Base-by-base conservation (phyloP, 768 basidiomycete species). In the Lentinula raphanica region DNA sequence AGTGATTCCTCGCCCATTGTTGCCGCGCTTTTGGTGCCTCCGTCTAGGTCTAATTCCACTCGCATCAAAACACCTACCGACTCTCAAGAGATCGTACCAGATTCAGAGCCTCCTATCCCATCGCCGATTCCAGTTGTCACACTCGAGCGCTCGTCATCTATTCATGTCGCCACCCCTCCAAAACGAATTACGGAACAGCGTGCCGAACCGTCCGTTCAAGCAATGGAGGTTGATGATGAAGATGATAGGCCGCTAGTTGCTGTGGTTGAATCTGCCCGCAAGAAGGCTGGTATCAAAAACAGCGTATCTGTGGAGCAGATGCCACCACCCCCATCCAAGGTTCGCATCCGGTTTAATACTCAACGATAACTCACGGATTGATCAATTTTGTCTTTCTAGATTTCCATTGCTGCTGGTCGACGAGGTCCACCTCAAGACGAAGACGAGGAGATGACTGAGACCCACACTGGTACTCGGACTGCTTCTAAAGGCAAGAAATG, bases 71-170 rank as follows among this genome's bases (percentile, higher is more conserved):
- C 32, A 35, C 32, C 32, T 35, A 35, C n/a, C n/a, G 12, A 39
- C 32, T 31, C 31, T 29, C 5, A 25, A 13, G 56, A 58, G 2
- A 51, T 51, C 19, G 58, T 51, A 2, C 58, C 58, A 29, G 58
- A 58, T 17, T 58, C 58, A 12, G 58, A 58, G 31, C 49, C 49
- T 53, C 29, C 54, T 29, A 19, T 35, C 28, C 39, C 54, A 8
- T 56, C 54, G 15, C 54, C 54, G 36, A 28, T 5, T 17, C 54
- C 54, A 46, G 46, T 5, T 17, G 6, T 28, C 25, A 28, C 27
- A 15, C 25, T 11, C 3, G 21, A 29, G n/a, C 54, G 17, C 29
- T 31, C 28, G 13, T n/a, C 25, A 11, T 29, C 54, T 15, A 32
- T 29, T 35, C 19, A 32, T 17, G 36, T 19, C 12, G 27, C 13